Evolutionary conservation across 2,329 filamentous ascomycete species (phyloP).

Genomic region (Alternaria brassicicola): DNA sequence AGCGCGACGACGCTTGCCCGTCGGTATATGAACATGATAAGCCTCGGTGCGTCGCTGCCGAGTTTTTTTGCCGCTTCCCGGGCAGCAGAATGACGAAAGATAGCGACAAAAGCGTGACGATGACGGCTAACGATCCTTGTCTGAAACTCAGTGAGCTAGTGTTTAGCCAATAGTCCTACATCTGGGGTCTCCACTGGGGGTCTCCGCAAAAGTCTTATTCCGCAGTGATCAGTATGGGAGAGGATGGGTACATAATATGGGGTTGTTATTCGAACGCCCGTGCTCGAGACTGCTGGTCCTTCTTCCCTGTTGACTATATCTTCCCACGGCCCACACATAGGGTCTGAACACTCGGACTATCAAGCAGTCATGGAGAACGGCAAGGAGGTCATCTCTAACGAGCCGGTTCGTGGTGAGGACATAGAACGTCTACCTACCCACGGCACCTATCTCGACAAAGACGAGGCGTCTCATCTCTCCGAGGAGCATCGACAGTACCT

Average conservation of each 20-base stretch:
- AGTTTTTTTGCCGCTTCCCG: neutral
- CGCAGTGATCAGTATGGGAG: neutral
- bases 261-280: neutral
- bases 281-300: neutral
- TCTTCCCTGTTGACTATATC: neutral
- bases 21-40: neutral
- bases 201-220: constrained; percentile 8
- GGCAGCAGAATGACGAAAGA: constrained; percentile 8
- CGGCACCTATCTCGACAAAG: constrained; percentile 35
- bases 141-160: constrained; percentile 13
- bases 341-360: neutral
- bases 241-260: constrained; percentile 18
- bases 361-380: constrained; percentile 10
- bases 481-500: constrained; percentile 58
- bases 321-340: neutral
- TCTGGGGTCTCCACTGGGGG: constrained; percentile 29
- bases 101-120: constrained; percentile 16
- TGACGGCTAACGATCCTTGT: constrained; percentile 12
- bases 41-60: constrained; percentile 16
- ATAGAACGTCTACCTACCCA: constrained; percentile 37
- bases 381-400: constrained; percentile 9
- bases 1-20: neutral
- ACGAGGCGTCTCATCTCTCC: constrained; percentile 45
- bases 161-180: constrained; percentile 7
- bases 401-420: constrained; percentile 21